Conservation (phyloP, 208 protist species). For the Plasmodiophora brassicae region DNA sequence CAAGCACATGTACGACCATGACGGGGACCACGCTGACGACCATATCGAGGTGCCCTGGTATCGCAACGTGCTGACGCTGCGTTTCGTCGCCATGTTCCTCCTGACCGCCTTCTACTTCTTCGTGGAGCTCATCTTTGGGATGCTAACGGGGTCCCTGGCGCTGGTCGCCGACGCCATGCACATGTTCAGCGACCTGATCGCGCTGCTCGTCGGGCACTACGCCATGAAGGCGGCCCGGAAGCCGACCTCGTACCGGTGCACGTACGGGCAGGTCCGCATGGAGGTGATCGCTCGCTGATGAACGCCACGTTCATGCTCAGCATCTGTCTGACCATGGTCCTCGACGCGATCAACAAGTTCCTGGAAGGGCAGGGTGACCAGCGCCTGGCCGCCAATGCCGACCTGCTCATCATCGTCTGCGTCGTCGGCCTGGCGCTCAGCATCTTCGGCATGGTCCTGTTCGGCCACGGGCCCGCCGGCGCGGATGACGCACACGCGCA, state of each 20-base stretch:
- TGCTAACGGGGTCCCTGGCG: constrained; percentile 21
- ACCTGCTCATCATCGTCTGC: neutral
- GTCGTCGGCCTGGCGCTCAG: neutral
- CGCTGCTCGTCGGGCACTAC: constrained; percentile 25
- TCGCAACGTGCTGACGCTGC: neutral
- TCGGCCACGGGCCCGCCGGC: neutral
- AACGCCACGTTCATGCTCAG: constrained; percentile 38
- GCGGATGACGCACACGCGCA: neutral
- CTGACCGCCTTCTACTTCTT: constrained; percentile 40
- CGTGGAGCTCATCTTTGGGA: constrained; percentile 37
- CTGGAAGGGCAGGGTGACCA: constrained; percentile 3
- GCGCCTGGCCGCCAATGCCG: neutral
- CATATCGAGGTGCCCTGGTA: too few species aligned
- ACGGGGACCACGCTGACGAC: too few species aligned
- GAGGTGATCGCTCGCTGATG: constrained; percentile 32
- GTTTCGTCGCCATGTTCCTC: constrained; percentile 36
- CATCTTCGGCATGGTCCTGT: neutral
- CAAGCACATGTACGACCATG: too few species aligned
- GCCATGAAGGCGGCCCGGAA: constrained; percentile 2
- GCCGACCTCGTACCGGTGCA: neutral
- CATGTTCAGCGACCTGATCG: constrained; percentile 39
- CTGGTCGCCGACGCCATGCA: constrained; percentile 42
- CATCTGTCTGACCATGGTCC: constrained; percentile 36
- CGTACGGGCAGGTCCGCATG: constrained; percentile 28
- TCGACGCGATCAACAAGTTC: constrained; percentile 41